phyloP scores from a whole-genome alignment of 192 early-diverging fungal genomes.

The Coemansia sp. region DNA sequence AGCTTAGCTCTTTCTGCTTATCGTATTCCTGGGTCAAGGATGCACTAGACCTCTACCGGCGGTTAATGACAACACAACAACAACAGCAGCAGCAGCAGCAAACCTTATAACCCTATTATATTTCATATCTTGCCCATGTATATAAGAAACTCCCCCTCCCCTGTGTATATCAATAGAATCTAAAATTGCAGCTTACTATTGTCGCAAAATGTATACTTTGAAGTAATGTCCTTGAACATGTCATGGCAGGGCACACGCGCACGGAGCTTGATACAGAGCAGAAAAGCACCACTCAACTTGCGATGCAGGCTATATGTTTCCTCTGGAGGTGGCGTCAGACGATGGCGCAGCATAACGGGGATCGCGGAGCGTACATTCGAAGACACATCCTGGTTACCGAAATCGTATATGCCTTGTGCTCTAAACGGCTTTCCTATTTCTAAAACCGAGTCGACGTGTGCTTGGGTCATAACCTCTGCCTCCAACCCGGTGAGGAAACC shows the following conservation, averaged over 20 bases:
- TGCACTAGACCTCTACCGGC: constrained; percentile 40
- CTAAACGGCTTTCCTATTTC: constrained; percentile 85
- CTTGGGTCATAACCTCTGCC: constrained; percentile 79
- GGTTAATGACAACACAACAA: constrained; percentile 6
- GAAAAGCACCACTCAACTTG: constrained; percentile 89
- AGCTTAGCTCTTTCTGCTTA: constrained; percentile 46
- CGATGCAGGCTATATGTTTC: constrained; percentile 95
- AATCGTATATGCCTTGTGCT: constrained; percentile 65
- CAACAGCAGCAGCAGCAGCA: neutral
- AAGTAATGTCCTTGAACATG: constrained; percentile 38
- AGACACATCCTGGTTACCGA: constrained; percentile 82
- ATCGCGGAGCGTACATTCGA: constrained; percentile 80
- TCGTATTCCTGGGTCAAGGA: constrained; percentile 44
- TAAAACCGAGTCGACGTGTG: constrained; percentile 87
- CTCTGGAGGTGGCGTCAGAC: constrained; percentile 96
- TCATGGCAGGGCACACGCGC: constrained; percentile 56
- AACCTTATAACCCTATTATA: neutral
- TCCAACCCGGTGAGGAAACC: constrained; percentile 95
- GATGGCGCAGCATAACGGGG: constrained; percentile 90
- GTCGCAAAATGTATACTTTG: constrained; percentile 42
- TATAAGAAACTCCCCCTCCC: neutral
- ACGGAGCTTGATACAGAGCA: constrained; percentile 84
- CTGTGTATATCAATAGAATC: neutral
- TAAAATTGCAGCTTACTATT: constrained; percentile 22
- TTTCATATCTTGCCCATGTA: neutral